Base-by-base conservation (phyloP, 148 eudicot species). In the Persicaria tinctoria region DNA sequence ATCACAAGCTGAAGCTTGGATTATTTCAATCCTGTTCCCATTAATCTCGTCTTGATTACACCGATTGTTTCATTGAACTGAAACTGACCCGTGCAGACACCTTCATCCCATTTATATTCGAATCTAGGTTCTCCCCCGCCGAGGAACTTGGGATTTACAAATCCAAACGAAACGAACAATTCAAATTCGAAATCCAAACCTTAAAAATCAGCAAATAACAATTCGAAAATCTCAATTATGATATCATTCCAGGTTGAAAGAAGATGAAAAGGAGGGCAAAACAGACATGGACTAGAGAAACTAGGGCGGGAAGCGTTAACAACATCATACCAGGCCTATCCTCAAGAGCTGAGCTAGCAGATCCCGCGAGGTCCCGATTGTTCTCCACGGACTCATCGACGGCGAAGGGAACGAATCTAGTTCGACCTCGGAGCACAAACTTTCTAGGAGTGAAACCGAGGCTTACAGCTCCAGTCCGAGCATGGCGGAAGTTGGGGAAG, bases 371-470 rank as follows among this genome's bases (percentile, higher is more conserved):
- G 27, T 70, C 53, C 46, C 69, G 76, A 77, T 88, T 83, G 49
- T 79, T 83, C 73, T 84, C 81, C 48, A 69, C 80, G 56, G 76
- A 81, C 80, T 93, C 94, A 11, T 93, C 95, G 60, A 84, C 86
- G 13, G 95, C 91, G 60, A 69, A 90, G 47, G 89, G 85, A 79
- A 84, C 82, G 51, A 80, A 51, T 69, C 80, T 76, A 41, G 69
- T 73, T 51, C 83, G 71, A 48, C 73, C 84, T 63, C 78, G 78
- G 70, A 68, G 55, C 49, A 51, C 55, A 53, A 71, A 75, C 59
- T 72, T 85, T 51, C 38, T 79, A 60, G 68, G 68, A 12, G 85
- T 77, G 20, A 81, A 77, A 10, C 73, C 63, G 60, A 85, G 50
- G 4, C 55, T 74, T 23, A 77, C 16, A 47, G 27, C 80, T 49